Base-by-base conservation (phyloP, 2,329 filamentous ascomycete genomes). In the Diaporthe citri region DNA sequence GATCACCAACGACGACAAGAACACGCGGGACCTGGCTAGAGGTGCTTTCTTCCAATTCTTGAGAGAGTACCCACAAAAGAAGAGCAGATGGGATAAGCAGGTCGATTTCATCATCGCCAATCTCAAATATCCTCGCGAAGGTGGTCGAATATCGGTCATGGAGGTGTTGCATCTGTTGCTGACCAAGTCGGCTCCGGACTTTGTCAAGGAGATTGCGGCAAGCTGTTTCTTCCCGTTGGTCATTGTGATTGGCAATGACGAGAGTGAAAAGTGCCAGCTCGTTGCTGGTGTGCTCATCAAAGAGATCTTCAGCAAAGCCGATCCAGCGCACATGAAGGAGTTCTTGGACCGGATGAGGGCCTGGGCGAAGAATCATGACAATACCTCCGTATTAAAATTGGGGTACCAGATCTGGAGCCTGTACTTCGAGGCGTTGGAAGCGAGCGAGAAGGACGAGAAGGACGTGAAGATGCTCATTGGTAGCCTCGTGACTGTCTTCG, bases 11-110 rank as follows among this genome's bases (percentile, higher is more conserved):
- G 95, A 98, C 77, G 96, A 97, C 79, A 93, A 94, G 79, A 92
- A 94, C 77, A 96, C 96, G 3, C 91, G 97, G 71, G 95, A 98
- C 82, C 88, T 97, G 51, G 96, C 96, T 20, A 90, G 97, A 74
- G 95, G 95, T 28, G 93, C 95, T 20, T 99, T 97, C 84, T 93
- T 98, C 83, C 95, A 98, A 78, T 99, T 99, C 85, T 87, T 99
- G 73, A 91, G 96, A 78, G 95, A 98, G 72, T 99, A 98, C 81
- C 96, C 97, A 0, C 97, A 98, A 82, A 95, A 94, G 80, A 96
- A 95, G 83, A 94, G 92, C 77, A 90, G 97, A 20, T 97, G 97
- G 92, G 90, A 91, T 52, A 97, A 97, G 82, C 96, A 98, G 81
- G 89, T 98, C 69, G 91, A 90, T 73, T 99, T 98, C 82, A 88